Evolutionary conservation across 164 flowering plant species (phyloP), one percentile per base, ranked within the genome.

Genomic region (Umbilicus rupestris): DNA sequence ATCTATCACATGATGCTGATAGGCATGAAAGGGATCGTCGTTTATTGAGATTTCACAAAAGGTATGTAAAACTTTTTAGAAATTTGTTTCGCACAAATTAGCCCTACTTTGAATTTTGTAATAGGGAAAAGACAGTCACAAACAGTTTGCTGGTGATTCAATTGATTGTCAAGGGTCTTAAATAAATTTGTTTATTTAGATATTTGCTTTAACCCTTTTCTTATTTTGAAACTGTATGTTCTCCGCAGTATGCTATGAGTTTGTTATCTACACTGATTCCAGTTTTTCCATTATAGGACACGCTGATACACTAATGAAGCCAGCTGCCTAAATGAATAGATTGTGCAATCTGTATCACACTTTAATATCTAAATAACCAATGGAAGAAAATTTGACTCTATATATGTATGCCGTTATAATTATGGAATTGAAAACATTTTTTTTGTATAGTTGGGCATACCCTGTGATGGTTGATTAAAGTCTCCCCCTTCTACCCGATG

Each of bases 1-100:
- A 94, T 74, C 73, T 91, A 16, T 88, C 92, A 17, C 97, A 91
- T 74, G 99, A 91, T 74, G 77, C 83, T 68, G 97, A 91, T 68
- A 83, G 98, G 79, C 89, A 89, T 76, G 95, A 85, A 78, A 93
- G 97, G 49, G 96, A 90, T 78, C 86, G 90, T 0, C 95, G 85
- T 73, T 57, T 79, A 68, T 73, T 94, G 88, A 87, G 98, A 86
- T 91, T 83, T 77, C 79, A 82, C 66, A 94, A 94, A 70, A 91
- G 97, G 98, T 93, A 68, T 31, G 26, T 49, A 72, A 70, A 28
- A 17, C 30, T n/a, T 19, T 55, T 47, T 4, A 14, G 26, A 24
- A 41, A 5, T 37, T 37, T 0, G 17, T 55, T 49, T 2, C 60
- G 15, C 24, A 1, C 9, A 19, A n/a, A 8, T 47, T 8, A 50